These are phyloP conservation scores for Sapria himalayana DNA, from an alignment of 345 rosid species.

Conservation along the genomic window DNA sequence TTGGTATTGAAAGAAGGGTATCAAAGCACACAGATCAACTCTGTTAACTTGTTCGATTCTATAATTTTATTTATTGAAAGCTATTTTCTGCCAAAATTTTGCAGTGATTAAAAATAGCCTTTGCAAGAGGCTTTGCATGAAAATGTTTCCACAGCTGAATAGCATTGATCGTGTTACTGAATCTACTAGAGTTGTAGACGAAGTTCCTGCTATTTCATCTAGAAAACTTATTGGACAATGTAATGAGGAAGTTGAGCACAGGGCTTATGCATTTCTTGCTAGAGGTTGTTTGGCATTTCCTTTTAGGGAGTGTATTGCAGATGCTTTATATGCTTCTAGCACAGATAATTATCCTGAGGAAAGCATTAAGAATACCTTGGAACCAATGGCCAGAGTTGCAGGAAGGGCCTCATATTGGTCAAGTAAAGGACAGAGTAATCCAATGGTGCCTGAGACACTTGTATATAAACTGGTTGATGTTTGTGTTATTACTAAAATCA, in stretches of 20 bases:
- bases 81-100: conserved; percentile 9
- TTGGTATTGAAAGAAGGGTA: no score
- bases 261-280: conserved; percentile 41
- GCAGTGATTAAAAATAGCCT: conserved; percentile 44
- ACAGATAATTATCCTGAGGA: conserved; percentile 80
- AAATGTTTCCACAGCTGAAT: conserved; percentile 39
- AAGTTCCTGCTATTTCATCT: conserved; percentile 26
- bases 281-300: conserved; percentile 22
- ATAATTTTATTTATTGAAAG: no score
- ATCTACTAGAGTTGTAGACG: conserved; percentile 3
- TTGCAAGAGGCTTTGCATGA: conserved; percentile 41
- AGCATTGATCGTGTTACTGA: conserved; percentile 29
- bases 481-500: conserved; percentile 54
- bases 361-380: conserved; percentile 54
- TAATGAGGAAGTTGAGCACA: conserved; percentile 41
- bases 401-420: conserved; percentile 79
- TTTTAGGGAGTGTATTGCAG: conserved; percentile 24
- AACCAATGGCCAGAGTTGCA: conserved; percentile 23
- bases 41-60: no score
- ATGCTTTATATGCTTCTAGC: conserved; percentile 66
- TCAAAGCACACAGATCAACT: no score
- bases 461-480: conserved; percentile 44
- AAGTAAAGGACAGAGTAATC: conserved; percentile 45
- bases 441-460: conserved; percentile 76
- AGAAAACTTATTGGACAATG: conserved; percentile 24